Percentiles rank a stretch among this genome's conserved stretches.
These are phyloP conservation scores for Beverwykella pulmonaria DNA, from an alignment of 495 filamentous ascomycete species.

Conservation along the genomic window DNA sequence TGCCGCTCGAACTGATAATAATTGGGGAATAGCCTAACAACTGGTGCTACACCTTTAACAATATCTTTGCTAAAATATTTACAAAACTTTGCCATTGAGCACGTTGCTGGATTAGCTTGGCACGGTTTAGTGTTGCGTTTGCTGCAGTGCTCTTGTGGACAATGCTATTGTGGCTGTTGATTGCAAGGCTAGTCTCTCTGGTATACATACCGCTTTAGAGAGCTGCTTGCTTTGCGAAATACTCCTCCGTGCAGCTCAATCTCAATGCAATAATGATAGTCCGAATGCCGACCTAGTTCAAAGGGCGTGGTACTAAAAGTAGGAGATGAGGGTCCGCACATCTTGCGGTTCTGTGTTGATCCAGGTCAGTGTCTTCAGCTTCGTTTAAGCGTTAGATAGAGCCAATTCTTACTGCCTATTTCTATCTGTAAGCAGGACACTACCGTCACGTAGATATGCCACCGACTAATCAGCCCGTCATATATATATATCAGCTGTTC, in stretches of 20 bases:
- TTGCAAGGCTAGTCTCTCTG: slow-evolving; percentile 14
- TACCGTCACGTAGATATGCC: too few species aligned
- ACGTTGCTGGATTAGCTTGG: slow-evolving; percentile 13
- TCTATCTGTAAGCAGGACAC: too few species aligned
- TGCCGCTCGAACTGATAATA: slow-evolving; percentile 2
- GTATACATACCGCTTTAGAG: slow-evolving; percentile 7
- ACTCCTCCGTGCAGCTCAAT: slow-evolving; percentile 7
- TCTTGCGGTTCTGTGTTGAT: slow-evolving; percentile 14
- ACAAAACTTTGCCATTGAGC: slow-evolving; percentile 6
- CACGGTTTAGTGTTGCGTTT: slow-evolving; percentile 4
- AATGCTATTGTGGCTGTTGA: slow-evolving; percentile 9
- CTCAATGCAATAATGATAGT: slow-evolving; percentile 1
- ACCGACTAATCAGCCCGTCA: too few species aligned
- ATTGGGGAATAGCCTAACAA: slow-evolving; percentile 6
- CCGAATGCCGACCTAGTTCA: slow-evolving; percentile 4
- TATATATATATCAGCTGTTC: too few species aligned
- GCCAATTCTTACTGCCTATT: slow-evolving; percentile 6
- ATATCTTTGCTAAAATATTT: slow-evolving; percentile 13
- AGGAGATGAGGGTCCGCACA: slow-evolving; percentile 4
- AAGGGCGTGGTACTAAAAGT: slow-evolving; percentile 9
- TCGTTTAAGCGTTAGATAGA: neutral
- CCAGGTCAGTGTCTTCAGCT: slow-evolving; percentile 21
- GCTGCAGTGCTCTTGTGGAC: too few species aligned
- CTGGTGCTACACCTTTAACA: slow-evolving; percentile 12
- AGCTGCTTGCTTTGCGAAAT: slow-evolving; percentile 15